Evolutionary conservation across 768 basidiomycete genomes (phyloP).

Genomic region (Trametes elegans): DNA sequence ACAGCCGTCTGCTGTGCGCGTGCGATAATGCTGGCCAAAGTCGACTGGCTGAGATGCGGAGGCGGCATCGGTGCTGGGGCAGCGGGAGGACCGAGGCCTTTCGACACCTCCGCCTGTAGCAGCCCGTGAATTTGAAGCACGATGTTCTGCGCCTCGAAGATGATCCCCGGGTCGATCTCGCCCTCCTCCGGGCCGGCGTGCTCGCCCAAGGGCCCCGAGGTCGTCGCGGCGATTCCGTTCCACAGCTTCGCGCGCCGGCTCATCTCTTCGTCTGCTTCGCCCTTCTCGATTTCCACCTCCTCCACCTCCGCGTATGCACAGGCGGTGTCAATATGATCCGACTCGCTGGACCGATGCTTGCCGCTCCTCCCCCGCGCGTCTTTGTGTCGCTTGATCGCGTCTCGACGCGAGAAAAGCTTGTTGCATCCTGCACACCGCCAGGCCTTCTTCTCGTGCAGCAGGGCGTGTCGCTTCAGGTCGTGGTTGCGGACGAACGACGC

Average conservation of each 20-base stretch:
- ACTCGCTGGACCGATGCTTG: slow-evolving; percentile 13
- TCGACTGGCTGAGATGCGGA: slow-evolving; percentile 58
- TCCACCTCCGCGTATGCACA: slow-evolving; percentile 57
- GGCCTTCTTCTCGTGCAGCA: slow-evolving; percentile 68
- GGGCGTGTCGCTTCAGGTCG: slow-evolving; percentile 75
- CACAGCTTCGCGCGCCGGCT: slow-evolving; percentile 63
- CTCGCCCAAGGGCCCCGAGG: slow-evolving; percentile 2
- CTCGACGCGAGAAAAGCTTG: slow-evolving; percentile 73
- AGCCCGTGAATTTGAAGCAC: slow-evolving; percentile 55
- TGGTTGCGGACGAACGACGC: slow-evolving; percentile 79
- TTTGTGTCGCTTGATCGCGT: slow-evolving; percentile 79
- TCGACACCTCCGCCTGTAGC: slow-evolving; percentile 57
- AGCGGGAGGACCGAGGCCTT: slow-evolving; percentile 41
- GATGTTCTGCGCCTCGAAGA: slow-evolving; percentile 48
- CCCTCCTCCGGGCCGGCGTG: slow-evolving; percentile 51
- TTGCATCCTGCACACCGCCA: slow-evolving; percentile 74
- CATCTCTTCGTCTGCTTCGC: slow-evolving; percentile 37
- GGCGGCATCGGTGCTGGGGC: slow-evolving; percentile 28
- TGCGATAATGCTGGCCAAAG: slow-evolving; percentile 69
- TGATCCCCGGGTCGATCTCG: slow-evolving; percentile 49
- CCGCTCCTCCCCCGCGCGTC: slow-evolving; percentile 50
- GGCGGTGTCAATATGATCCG: slow-evolving; percentile 30
- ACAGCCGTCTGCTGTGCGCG: slow-evolving; percentile 55
- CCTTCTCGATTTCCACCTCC: slow-evolving; percentile 55
- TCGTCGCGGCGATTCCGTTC: slow-evolving; percentile 53